phyloP scores from a whole-genome alignment of 75 land plant species.

The Pinus taeda region DNA sequence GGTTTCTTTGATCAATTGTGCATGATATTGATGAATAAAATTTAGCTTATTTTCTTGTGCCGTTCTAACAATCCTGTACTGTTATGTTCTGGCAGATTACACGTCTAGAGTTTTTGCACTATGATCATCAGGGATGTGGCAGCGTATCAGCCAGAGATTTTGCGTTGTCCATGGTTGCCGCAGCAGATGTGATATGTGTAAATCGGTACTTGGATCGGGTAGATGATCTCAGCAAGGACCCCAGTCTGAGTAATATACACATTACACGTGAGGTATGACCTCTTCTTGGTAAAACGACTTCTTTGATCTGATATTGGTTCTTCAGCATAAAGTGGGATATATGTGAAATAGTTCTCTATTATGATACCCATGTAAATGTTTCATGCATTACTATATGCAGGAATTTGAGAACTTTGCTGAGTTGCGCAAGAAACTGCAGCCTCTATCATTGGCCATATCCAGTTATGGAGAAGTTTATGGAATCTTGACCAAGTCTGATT shows the following conservation, averaged over 20 bases:
- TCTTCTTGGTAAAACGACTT: not conserved
- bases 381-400: slow-evolving; percentile 22
- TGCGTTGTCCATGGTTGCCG: slow-evolving; percentile 81
- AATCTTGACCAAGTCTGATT: slow-evolving; percentile 56
- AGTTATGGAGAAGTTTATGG: slow-evolving; percentile 79
- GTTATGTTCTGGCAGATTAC: slow-evolving; percentile 39
- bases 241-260: slow-evolving; percentile 32
- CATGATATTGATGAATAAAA: no score
- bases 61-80: no score
- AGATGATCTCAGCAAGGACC: slow-evolving; percentile 47
- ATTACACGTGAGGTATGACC: slow-evolving; percentile 52
- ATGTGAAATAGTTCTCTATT: not conserved
- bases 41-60: no score
- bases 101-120: slow-evolving; percentile 78
- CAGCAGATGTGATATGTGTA: slow-evolving; percentile 74
- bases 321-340: not conserved
- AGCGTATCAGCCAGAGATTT: slow-evolving; percentile 45
- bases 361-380: not conserved
- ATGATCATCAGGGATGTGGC: slow-evolving; percentile 56
- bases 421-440: slow-evolving; percentile 56
- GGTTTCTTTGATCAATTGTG: no score
- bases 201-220: slow-evolving; percentile 67
- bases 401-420: slow-evolving; percentile 73
- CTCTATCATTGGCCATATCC: slow-evolving; percentile 65
- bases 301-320: not conserved